phyloP scores from a whole-genome alignment of 139 green algal genomes.

The Ettlia oleoabundans region DNA sequence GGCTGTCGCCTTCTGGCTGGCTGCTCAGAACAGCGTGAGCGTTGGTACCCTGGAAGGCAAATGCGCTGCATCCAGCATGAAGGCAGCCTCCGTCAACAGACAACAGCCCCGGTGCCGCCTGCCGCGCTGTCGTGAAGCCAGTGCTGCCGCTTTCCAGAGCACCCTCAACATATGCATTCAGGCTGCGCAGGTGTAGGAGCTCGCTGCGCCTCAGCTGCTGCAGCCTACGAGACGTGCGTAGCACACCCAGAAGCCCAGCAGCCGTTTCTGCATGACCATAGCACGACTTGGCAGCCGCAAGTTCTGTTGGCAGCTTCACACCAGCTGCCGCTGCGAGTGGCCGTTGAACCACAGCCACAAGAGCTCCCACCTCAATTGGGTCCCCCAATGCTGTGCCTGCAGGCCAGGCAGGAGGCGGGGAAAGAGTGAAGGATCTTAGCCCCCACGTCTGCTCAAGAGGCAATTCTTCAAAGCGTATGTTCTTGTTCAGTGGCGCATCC shows the following conservation, averaged over 20 bases:
- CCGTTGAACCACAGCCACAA: constrained; percentile 17
- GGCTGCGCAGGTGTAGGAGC: constrained; percentile 26
- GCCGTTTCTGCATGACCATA: constrained; percentile 60
- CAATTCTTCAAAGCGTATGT: too few relatives aligned
- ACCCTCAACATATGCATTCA: neutral
- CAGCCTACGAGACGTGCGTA: neutral
- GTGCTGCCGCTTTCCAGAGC: neutral
- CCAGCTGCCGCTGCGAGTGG: neutral
- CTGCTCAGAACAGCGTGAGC: constrained; percentile 43
- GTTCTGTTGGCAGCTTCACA: neutral
- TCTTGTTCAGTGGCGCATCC: too few relatives aligned
- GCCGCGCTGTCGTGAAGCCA: neutral
- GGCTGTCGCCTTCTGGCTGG: constrained; percentile 43
- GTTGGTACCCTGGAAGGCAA: constrained; percentile 75
- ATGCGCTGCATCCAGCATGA: constrained; percentile 52
- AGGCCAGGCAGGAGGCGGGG: neutral
- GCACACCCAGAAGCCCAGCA: constrained; percentile 44
- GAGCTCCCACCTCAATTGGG: constrained; percentile 84
- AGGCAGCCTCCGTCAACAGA: neutral
- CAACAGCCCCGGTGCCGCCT: neutral
- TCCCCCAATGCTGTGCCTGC: constrained; percentile 80
- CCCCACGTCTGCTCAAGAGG: too few relatives aligned
- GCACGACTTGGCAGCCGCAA: constrained; percentile 49
- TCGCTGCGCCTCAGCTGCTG: neutral
- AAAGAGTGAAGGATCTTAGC: too few relatives aligned